These are phyloP conservation scores for Lipomyces yarrowii DNA, from an alignment of 1,139 yeast genomes.

Conservation along the genomic window DNA sequence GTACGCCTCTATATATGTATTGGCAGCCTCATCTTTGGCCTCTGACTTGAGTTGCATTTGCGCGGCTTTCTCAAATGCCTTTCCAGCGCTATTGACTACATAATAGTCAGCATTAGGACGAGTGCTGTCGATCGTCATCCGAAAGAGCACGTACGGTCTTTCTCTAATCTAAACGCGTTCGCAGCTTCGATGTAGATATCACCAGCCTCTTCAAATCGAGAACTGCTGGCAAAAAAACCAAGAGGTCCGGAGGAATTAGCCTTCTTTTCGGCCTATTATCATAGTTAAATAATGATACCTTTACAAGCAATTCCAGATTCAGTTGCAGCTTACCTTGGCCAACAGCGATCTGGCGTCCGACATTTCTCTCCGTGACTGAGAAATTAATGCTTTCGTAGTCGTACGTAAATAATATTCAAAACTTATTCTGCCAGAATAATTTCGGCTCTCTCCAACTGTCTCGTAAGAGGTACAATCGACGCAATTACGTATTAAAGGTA, in stretches of 20 bases:
- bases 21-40: conserved; percentile 89
- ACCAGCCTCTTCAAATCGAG: conserved; percentile 86
- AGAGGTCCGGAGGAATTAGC: conserved; percentile 72
- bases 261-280: conserved; percentile 62
- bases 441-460: neutral
- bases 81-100: conserved; percentile 59
- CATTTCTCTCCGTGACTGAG: conserved; percentile 9
- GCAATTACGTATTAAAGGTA: too few relatives aligned
- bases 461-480: neutral
- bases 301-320: neutral
- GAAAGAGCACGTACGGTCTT: conserved; percentile 49
- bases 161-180: conserved; percentile 74
- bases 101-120: neutral
- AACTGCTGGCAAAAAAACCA: conserved; percentile 66
- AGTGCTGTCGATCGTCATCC: neutral
- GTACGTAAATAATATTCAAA: neutral
- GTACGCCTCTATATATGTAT: conserved; percentile 86
- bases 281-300: neutral
- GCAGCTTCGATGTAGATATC: conserved; percentile 92
- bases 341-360: conserved; percentile 23
- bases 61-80: conserved; percentile 84
- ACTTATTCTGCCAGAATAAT: neutral
- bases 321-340: conserved; percentile 13
- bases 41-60: conserved; percentile 72
- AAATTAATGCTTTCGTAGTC: neutral